Conservation (phyloP, 2,329 filamentous ascomycete genomes). For the Pseudogymnoascus destructans region DNA sequence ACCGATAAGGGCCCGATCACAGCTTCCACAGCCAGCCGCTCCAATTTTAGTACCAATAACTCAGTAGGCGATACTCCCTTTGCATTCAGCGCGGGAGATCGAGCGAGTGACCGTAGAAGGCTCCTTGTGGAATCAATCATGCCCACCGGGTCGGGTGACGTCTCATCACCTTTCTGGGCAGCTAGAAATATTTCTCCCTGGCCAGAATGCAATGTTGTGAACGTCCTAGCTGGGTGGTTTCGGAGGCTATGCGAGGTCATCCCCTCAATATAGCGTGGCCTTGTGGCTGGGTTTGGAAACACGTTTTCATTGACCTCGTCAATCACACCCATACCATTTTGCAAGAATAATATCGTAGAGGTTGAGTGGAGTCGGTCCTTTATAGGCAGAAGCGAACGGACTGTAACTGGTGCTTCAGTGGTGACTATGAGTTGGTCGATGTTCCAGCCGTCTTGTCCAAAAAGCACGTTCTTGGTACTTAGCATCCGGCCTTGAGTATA, state of each 20-base stretch:
- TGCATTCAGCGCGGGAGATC: slow-evolving; percentile 48
- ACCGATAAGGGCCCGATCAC: slow-evolving; percentile 74
- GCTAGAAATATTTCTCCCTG: slow-evolving; percentile 28
- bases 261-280: slow-evolving; percentile 57
- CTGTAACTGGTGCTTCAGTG: slow-evolving; percentile 45
- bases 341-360: slow-evolving; percentile 63
- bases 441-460: slow-evolving; percentile 20
- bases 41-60: slow-evolving; percentile 62
- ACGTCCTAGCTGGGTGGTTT: slow-evolving; percentile 29
- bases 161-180: slow-evolving; percentile 11
- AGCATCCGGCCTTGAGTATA: slow-evolving; percentile 18
- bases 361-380: slow-evolving; percentile 51
- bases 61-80: slow-evolving; percentile 43
- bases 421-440: slow-evolving; percentile 64
- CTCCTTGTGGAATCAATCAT: slow-evolving; percentile 33
- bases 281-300: slow-evolving; percentile 50
- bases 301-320: slow-evolving; percentile 60
- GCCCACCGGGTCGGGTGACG: not conserved
- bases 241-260: slow-evolving; percentile 28
- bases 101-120: slow-evolving; percentile 50
- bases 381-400: slow-evolving; percentile 44
- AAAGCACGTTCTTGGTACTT: slow-evolving; percentile 24
- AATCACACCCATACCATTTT: slow-evolving; percentile 73
- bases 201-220: slow-evolving; percentile 29
- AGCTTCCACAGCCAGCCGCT: slow-evolving; percentile 61